phyloP scores from a whole-genome alignment of 352 stramenopile genomes.

The Phytopythium oedochilum region DNA sequence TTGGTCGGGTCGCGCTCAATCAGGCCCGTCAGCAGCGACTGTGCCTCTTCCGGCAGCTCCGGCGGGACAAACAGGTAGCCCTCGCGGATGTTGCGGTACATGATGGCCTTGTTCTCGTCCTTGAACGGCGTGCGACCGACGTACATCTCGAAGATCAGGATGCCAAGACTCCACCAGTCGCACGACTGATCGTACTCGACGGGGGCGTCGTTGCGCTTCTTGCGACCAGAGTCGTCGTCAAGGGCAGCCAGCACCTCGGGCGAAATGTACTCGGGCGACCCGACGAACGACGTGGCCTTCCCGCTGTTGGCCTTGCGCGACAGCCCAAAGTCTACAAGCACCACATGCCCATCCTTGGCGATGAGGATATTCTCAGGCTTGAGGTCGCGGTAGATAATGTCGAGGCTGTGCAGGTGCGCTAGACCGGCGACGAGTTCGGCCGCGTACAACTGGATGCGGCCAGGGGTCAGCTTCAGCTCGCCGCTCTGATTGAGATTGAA shows the following conservation, averaged over 20 bases:
- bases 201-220: conserved; percentile 23
- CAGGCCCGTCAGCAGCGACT: conserved; percentile 71
- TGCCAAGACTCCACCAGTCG: conserved; percentile 90
- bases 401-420: conserved; percentile 86
- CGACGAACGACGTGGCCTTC: conserved; percentile 73
- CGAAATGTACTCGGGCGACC: conserved; percentile 90
- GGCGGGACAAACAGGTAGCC: conserved; percentile 75
- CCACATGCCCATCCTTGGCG: conserved; percentile 84
- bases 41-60: conserved; percentile 61
- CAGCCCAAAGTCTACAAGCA: conserved; percentile 90
- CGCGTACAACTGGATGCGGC: conserved; percentile 81
- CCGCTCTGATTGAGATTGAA: conserved; percentile 63
- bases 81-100: conserved; percentile 91
- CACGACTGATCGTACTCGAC: conserved; percentile 76
- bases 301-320: conserved; percentile 41
- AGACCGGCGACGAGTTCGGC: conserved; percentile 78
- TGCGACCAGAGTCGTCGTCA: conserved; percentile 20
- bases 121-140: conserved; percentile 91
- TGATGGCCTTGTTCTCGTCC: conserved; percentile 87
- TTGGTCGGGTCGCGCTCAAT: conserved; percentile 70
- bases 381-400: conserved; percentile 88
- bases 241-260: conserved; percentile 85
- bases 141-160: conserved; percentile 91
- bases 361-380: conserved; percentile 89
- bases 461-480: conserved; percentile 60